Evolutionary conservation across 768 basidiomycete species (phyloP).

Genomic region (Lactarius akahatsu): DNA sequence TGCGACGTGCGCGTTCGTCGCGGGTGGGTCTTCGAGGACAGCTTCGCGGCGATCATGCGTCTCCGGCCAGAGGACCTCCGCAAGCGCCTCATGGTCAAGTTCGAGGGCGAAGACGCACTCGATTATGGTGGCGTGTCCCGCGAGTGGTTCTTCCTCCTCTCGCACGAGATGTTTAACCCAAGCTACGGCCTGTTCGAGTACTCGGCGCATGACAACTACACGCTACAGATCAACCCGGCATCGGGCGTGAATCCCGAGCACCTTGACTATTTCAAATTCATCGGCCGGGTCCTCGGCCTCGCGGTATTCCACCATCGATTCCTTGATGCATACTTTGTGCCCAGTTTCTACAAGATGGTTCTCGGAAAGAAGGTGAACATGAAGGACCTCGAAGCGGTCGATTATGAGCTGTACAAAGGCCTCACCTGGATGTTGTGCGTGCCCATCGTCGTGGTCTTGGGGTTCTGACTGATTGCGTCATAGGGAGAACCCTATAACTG

Average conservation of each 20-base stretch:
- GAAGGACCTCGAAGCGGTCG: slow-evolving; percentile 66
- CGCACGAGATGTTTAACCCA: slow-evolving; percentile 81
- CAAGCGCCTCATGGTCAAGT: slow-evolving; percentile 67
- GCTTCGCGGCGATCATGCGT: slow-evolving; percentile 82
- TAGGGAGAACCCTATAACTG: slow-evolving; percentile 76
- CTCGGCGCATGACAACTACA: slow-evolving; percentile 77
- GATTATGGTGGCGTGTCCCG: slow-evolving; percentile 80
- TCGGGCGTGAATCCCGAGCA: slow-evolving; percentile 77
- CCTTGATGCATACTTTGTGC: slow-evolving; percentile 77
- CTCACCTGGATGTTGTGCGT: slow-evolving; percentile 75
- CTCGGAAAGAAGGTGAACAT: slow-evolving; percentile 58
- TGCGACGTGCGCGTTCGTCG: slow-evolving; percentile 85
- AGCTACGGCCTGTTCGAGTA: slow-evolving; percentile 83
- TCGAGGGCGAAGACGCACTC: slow-evolving; percentile 77
- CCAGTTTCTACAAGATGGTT: slow-evolving; percentile 80
- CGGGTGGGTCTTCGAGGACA: slow-evolving; percentile 81
- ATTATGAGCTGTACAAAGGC: slow-evolving; percentile 66
- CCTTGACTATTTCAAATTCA: slow-evolving; percentile 79
- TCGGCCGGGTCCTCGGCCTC: slow-evolving; percentile 69
- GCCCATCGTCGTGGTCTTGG: not conserved
- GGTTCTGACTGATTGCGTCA: slow-evolving; percentile 13
- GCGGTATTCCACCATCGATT: slow-evolving; percentile 78
- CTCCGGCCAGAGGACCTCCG: slow-evolving; percentile 69
- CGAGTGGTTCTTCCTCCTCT: slow-evolving; percentile 86
- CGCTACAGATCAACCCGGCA: slow-evolving; percentile 75